phyloP scores from a whole-genome alignment of 2,329 filamentous ascomycete genomes.

The Aspergillus sp. region DNA sequence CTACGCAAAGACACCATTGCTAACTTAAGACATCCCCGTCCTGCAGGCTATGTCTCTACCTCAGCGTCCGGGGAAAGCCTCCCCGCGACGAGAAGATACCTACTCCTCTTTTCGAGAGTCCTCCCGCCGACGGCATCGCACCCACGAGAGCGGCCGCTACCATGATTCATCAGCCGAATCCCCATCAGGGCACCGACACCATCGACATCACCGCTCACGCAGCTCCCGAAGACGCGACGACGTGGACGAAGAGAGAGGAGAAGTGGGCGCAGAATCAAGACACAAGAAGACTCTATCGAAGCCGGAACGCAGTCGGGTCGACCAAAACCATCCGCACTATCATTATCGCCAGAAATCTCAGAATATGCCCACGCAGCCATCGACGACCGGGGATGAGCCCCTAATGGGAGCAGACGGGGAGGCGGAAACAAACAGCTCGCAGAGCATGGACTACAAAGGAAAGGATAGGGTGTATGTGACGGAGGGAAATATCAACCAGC shows the following conservation, averaged over 20 bases:
- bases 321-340: conserved; percentile 88
- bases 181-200: conserved; percentile 38
- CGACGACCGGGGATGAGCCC: conserved; percentile 88
- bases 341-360: conserved; percentile 93
- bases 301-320: conserved; percentile 83
- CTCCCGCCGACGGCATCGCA: conserved; percentile 66
- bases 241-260: conserved; percentile 56
- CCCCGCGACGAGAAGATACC: conserved; percentile 60
- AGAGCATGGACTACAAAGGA: conserved; percentile 60
- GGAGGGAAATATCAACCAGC: conserved; percentile 39
- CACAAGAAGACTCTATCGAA: conserved; percentile 87
- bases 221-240: conserved; percentile 49
- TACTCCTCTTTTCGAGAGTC: conserved; percentile 68
- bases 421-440: conserved; percentile 60
- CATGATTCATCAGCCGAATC: conserved; percentile 37
- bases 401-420: conserved; percentile 69
- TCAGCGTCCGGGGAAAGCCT: conserved; percentile 64
- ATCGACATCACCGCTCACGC: conserved; percentile 43
- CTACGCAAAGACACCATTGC: neutral
- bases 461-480: conserved; percentile 38
- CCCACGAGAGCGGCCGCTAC: conserved; percentile 66
- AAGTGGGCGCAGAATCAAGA: conserved; percentile 52
- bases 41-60: conserved; percentile 51
- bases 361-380: conserved; percentile 86
- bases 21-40: neutral